Conservation (phyloP, 257 asterid species). For the Eustoma russellianum region DNA sequence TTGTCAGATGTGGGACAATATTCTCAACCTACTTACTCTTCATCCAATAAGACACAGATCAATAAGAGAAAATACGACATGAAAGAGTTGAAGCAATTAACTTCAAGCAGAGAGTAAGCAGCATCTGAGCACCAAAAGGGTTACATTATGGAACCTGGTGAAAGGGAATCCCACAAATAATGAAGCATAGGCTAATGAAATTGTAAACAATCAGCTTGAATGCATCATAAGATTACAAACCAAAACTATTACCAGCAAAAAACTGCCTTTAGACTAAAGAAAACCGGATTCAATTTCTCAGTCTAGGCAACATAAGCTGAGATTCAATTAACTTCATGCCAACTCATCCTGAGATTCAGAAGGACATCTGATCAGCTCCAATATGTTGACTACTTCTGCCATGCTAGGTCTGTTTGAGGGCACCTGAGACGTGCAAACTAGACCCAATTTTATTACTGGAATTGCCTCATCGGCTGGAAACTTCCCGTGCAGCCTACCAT, state of each 20-base stretch:
- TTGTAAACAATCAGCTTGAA: constrained; percentile 17
- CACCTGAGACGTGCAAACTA: constrained; percentile 63
- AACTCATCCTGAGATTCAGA: constrained; percentile 42
- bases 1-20: too few relatives aligned
- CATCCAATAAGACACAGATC: not conserved
- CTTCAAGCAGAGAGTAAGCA: not conserved
- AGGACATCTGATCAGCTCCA: constrained; percentile 62
- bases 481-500: constrained; percentile 37
- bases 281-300: constrained; percentile 54
- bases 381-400: constrained; percentile 56
- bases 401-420: constrained; percentile 66
- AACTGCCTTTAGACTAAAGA: constrained; percentile 20
- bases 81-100: not conserved
- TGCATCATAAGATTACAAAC: constrained; percentile 18
- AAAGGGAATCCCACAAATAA: constrained; percentile 33
- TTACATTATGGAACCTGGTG: constrained; percentile 24
- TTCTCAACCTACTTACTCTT: too few relatives aligned
- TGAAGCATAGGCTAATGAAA: constrained; percentile 20
- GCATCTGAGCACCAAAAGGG: constrained; percentile 4
- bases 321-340: constrained; percentile 15
- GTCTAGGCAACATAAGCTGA: constrained; percentile 9
- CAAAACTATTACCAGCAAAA: not conserved
- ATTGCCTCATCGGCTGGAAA: constrained; percentile 59
- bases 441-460: constrained; percentile 51
- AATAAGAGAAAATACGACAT: not conserved